Base-by-base conservation (phyloP, 75 land plant species). In the Selaginella moellendorffii region DNA sequence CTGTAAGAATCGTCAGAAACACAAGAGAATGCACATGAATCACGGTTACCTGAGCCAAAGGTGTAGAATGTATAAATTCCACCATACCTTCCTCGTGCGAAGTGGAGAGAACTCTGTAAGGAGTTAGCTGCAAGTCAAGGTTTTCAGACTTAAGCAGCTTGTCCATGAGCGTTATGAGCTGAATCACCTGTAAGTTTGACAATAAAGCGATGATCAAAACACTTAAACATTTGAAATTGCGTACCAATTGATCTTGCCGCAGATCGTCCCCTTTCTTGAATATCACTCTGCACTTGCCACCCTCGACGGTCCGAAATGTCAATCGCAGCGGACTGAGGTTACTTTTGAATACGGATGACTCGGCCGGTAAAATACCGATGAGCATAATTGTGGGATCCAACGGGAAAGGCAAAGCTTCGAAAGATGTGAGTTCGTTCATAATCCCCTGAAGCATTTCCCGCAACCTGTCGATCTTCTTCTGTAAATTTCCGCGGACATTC, bases 21-120 rank as follows among this genome's bases (percentile, higher is more conserved):
- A 36, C 46, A 36, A 5, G 46, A 5, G 14, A 5, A 36, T 36
- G 46, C 46, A 36, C 2, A 62, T 26, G 14, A 67, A 67, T 12
- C 21, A n/a, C 24, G 28, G 42, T 60, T 74, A 88, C 98, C 79
- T 88, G 90, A 17, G 98, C 96, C 29, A 93, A 74, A 51, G 98
- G 85, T 62, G 72, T 83, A 24, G 98, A 93, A 51, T 88, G 98
- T 30, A 93, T 82, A 58, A 93, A 93, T 66, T 93, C 98, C 56
- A 88, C 29, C 98, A 93, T 85, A 51, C 98, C 98, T 75, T 88
- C 98, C 76, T 93, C 98, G 63, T 83, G 98, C 17, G 87, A 90
- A 68, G 98, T 93, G 31, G 98, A 96, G 26, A 93, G 77, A 24
- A 88, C 98, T 63, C 79, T 81, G 67, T 93, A 93, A 54, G 98